Percentiles rank a stretch among this genome's conserved stretches.
phyloP scores from a whole-genome alignment of 768 basidiomycete species.

The Podaxis sp. region DNA sequence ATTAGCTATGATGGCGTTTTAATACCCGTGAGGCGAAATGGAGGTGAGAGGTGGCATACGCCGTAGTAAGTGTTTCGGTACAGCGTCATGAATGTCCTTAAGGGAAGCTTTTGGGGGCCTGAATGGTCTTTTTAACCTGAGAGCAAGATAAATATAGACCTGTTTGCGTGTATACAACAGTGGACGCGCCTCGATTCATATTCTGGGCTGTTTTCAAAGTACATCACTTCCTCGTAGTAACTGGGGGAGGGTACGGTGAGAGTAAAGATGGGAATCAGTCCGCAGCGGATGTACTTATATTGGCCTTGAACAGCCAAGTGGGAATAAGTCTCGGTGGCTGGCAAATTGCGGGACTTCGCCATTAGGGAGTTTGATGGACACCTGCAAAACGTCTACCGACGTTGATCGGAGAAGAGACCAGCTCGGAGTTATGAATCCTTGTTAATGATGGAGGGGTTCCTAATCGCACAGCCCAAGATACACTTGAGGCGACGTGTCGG shows the following conservation, averaged over 20 bases:
- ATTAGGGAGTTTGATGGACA: constrained; percentile 3
- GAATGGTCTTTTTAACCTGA: constrained; percentile 44
- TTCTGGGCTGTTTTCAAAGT: constrained; percentile 37
- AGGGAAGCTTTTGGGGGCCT: constrained; percentile 46
- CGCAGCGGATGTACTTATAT: not conserved
- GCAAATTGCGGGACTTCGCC: not conserved
- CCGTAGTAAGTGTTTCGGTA: constrained; percentile 50
- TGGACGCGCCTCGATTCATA: constrained; percentile 35
- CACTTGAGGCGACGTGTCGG: too few relatives aligned
- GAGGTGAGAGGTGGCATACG: constrained; percentile 24
- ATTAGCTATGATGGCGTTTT: constrained; percentile 28
- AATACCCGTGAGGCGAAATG: not conserved
- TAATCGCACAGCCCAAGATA: too few relatives aligned
- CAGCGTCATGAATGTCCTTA: constrained; percentile 54
- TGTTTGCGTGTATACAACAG: not conserved
- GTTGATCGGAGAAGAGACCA: not conserved
- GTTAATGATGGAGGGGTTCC: too few relatives aligned
- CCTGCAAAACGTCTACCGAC: not conserved
- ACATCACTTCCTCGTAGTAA: constrained; percentile 13
- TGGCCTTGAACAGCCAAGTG: not conserved
- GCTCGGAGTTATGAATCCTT: not conserved
- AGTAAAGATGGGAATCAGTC: not conserved
- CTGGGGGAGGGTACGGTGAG: not conserved
- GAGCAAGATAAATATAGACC: not conserved
- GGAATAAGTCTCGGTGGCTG: not conserved